Evolutionary conservation across 2,329 filamentous ascomycete genomes (phyloP).

Genomic region (Fusarium paranaense): DNA sequence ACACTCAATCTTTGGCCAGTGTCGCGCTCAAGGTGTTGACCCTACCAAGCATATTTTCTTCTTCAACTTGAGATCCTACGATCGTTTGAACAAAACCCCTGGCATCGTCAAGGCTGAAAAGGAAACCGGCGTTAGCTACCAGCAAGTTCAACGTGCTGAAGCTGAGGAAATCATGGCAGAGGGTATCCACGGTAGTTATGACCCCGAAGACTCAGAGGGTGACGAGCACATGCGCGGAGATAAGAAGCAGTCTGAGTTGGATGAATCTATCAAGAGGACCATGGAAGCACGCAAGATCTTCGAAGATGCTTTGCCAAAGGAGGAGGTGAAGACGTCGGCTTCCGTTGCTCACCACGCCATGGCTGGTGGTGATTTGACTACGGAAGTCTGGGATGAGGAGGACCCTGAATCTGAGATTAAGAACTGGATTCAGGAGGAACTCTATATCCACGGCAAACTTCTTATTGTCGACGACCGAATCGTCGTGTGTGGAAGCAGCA

Average conservation of each 20-base stretch:
- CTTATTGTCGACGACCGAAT: slow-evolving; percentile 89
- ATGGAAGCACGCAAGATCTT: slow-evolving; percentile 64
- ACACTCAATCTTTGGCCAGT: slow-evolving; percentile 87
- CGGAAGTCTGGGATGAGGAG: slow-evolving; percentile 81
- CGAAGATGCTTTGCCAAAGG: slow-evolving; percentile 58
- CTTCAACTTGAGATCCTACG: slow-evolving; percentile 94
- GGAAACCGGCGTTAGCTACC: slow-evolving; percentile 84
- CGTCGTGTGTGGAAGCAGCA: slow-evolving; percentile 87
- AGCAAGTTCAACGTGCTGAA: slow-evolving; percentile 87
- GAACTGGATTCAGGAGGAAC: slow-evolving; percentile 94
- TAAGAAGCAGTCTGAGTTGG: slow-evolving; percentile 51
- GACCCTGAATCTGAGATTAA: slow-evolving; percentile 80
- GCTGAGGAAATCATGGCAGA: slow-evolving; percentile 88
- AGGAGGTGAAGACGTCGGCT: slow-evolving; percentile 52
- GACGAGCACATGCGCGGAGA: slow-evolving; percentile 62
- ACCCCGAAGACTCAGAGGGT: slow-evolving; percentile 56
- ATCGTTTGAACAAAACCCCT: slow-evolving; percentile 87
- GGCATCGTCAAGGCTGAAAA: slow-evolving; percentile 80
- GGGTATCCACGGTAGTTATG: slow-evolving; percentile 72
- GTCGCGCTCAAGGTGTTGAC: slow-evolving; percentile 78
- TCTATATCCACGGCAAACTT: slow-evolving; percentile 94
- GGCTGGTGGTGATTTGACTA: slow-evolving; percentile 71
- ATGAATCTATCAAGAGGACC: slow-evolving; percentile 51
- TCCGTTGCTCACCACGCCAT: slow-evolving; percentile 84
- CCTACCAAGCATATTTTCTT: slow-evolving; percentile 86